phyloP scores from a whole-genome alignment of 2,329 filamentous ascomycete genomes.

The Cercospora zeae-maydis region DNA sequence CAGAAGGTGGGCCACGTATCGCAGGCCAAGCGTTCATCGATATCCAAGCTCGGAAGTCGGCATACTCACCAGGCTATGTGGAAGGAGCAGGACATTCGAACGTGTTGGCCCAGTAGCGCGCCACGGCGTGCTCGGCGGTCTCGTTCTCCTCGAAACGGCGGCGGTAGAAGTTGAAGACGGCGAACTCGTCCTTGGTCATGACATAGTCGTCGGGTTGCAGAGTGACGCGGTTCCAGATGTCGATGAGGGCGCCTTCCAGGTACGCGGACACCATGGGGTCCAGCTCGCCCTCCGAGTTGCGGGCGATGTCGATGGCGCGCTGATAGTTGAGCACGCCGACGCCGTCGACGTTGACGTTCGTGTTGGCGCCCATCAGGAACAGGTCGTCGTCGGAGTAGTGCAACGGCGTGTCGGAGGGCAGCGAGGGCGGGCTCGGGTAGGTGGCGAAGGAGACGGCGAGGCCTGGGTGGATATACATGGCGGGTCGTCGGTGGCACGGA shows the following conservation, averaged over 20 bases:
- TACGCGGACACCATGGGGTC: constrained; percentile 61
- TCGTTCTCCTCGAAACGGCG: constrained; percentile 57
- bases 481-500: constrained; percentile 13
- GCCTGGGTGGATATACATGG: constrained; percentile 22
- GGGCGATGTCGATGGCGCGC: constrained; percentile 70
- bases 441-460: constrained; percentile 23
- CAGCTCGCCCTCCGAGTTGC: constrained; percentile 66
- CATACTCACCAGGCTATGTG: constrained; percentile 10
- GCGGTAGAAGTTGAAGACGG: constrained; percentile 82
- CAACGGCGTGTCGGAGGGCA: constrained; percentile 18
- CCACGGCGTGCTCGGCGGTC: constrained; percentile 52
- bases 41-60: constrained; percentile 9
- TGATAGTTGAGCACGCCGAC: constrained; percentile 51
- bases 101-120: constrained; percentile 54
- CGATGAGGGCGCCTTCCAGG: constrained; percentile 61
- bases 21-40: not conserved
- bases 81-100: constrained; percentile 16
- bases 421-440: constrained; percentile 31
- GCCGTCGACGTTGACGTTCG: constrained; percentile 36
- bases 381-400: constrained; percentile 19
- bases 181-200: constrained; percentile 73
- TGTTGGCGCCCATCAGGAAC: constrained; percentile 42
- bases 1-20: constrained; percentile 4
- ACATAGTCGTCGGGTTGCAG: constrained; percentile 66
- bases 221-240: constrained; percentile 66